Conservation (phyloP, 1,284 basidiomycete species). For the Phylloboletellus chloephorus region DNA sequence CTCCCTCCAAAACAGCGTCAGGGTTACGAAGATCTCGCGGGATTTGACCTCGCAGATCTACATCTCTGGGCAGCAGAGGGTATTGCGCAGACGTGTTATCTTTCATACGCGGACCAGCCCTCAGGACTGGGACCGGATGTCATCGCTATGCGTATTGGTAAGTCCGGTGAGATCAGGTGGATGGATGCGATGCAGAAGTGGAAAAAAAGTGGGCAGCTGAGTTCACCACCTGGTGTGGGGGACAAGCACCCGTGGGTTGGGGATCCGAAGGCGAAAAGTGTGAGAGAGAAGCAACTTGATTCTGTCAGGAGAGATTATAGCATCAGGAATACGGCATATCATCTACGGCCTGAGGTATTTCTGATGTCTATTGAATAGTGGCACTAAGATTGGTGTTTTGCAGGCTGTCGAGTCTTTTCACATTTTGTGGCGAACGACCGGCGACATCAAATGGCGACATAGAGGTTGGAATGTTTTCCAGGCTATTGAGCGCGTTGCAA, state of each 20-base stretch:
- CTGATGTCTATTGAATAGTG: not conserved
- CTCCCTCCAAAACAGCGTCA: constrained; percentile 36
- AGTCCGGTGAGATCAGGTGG: constrained; percentile 39
- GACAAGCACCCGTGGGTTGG: constrained; percentile 33
- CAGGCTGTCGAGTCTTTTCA: constrained; percentile 69
- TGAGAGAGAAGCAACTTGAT: constrained; percentile 24
- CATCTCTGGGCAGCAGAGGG: constrained; percentile 67
- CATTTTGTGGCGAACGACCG: constrained; percentile 65
- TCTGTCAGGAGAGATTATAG: constrained; percentile 37
- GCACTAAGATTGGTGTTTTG: not conserved
- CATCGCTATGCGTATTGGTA: constrained; percentile 39
- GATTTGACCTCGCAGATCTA: constrained; percentile 44
- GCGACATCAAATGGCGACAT: constrained; percentile 65
- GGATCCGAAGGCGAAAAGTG: constrained; percentile 17
- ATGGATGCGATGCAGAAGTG: constrained; percentile 49
- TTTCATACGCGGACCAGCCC: constrained; percentile 58
- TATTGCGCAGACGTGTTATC: constrained; percentile 61
- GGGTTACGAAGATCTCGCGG: constrained; percentile 34
- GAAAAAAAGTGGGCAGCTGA: constrained; percentile 40
- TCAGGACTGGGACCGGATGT: constrained; percentile 61
- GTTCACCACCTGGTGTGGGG: constrained; percentile 50
- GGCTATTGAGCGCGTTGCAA: constrained; percentile 57
- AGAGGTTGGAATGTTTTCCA: constrained; percentile 74
- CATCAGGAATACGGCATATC: constrained; percentile 40
- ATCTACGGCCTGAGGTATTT: constrained; percentile 62